Percentiles rank a stretch among this genome's conserved stretches.
Conservation (phyloP, 139 green algal genomes). For the Tetraselmis chui region DNA sequence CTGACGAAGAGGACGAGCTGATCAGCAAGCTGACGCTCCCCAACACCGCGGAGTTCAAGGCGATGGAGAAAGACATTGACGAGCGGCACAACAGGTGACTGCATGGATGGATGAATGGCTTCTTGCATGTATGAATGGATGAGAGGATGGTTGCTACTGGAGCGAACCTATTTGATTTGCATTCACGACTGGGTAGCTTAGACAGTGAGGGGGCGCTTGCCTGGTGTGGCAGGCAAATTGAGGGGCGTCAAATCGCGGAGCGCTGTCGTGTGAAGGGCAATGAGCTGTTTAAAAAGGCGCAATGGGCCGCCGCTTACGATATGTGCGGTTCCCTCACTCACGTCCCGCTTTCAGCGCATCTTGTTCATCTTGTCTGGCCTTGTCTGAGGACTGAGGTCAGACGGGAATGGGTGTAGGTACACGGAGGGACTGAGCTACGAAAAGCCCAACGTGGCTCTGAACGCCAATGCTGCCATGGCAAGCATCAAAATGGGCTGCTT, state of each 20-base stretch:
- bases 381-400: too few species aligned
- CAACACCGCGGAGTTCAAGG: conserved; percentile 45
- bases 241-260: conserved; percentile 60
- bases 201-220: too few species aligned
- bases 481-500: conserved; percentile 62
- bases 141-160: too few species aligned
- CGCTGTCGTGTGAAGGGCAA: conserved; percentile 54
- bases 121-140: conserved; percentile 6
- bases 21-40: conserved; percentile 50
- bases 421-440: conserved; percentile 54
- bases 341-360: too few species aligned
- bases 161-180: too few species aligned
- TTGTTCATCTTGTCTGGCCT: conserved; percentile 4
- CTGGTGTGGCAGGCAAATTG: conserved; percentile 59
- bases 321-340: too few species aligned
- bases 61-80: conserved; percentile 76
- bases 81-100: conserved; percentile 53
- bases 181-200: too few species aligned
- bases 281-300: conserved; percentile 36
- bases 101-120: too few species aligned
- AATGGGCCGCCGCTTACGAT: conserved; percentile 53
- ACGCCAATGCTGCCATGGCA: conserved; percentile 69
- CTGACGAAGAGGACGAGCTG: conserved; percentile 75
- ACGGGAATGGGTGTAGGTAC: too few species aligned
- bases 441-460: conserved; percentile 60